Evolutionary conservation across 345 rosid genomes (phyloP), one percentile per base, ranked within the genome.

Genomic region (Camelina hispida): DNA sequence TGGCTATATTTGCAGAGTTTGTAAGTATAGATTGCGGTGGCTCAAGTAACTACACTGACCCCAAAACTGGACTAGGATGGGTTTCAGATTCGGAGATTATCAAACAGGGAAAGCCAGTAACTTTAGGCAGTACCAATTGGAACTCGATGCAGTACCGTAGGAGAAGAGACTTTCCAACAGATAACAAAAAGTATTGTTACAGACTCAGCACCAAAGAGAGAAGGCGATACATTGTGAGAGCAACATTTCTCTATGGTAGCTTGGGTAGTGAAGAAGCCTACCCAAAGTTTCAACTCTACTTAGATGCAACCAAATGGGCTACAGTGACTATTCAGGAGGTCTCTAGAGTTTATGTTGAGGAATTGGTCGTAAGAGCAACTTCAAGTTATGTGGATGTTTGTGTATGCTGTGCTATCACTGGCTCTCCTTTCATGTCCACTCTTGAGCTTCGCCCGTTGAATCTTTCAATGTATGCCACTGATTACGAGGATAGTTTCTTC

Each of bases 241-340:
- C 98, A 40, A 96, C 99, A 11, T 96, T 96, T 85, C 81, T 75
- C 70, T 96, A 88, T 69, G 97, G 93, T 6, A 74, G 77, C 59
- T 77, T 56, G 52, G 85, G 74, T 48, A 84, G 77, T 62, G 93
- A 87, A 69, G 93, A 84, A 65, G 78, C 90, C 0, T 93, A 82
- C 74, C 99, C 99, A 0, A 86, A 93, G 77, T 96, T 96, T 72
- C 84, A 89, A 54, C 87, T 96, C 48, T 91, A 85, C 68, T 76
- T 96, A 66, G 98, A 96, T 79, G 89, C 97, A 34, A 96, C 99
- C 0, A 82, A 86, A 76, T 96, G 99, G 99, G 84, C 98, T 37
- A 93, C 96, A 18, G 91, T 96, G 59, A 86, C 82, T 2, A 68
- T 96, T 60, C 81, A 75, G 75, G 99, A 93, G 43, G 86, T 85